phyloP scores from a whole-genome alignment of 2,329 filamentous ascomycete species.

The Aspergillus spinulosporus region DNA sequence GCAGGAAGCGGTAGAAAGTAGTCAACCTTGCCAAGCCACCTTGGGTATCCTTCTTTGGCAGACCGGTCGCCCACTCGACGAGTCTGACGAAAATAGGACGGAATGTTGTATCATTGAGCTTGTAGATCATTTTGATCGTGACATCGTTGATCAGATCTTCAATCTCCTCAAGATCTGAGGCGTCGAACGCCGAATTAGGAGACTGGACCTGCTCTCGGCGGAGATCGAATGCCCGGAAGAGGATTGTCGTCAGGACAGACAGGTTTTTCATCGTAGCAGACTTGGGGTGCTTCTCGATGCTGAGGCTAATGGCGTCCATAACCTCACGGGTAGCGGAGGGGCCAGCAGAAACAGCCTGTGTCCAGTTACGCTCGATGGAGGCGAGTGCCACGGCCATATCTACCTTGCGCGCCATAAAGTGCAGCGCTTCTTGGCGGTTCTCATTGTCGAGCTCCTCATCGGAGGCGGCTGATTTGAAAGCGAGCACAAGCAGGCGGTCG shows the following conservation, averaged over 20 bases:
- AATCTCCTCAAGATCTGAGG: conserved; percentile 54
- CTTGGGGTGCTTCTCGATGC: conserved; percentile 78
- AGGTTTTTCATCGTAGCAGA: conserved; percentile 74
- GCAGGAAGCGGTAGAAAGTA: conserved; percentile 78
- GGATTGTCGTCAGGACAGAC: conserved; percentile 62
- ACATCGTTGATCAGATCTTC: conserved; percentile 69
- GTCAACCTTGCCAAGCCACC: conserved; percentile 66
- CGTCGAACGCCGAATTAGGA: conserved; percentile 43
- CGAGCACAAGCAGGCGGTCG: conserved; percentile 68
- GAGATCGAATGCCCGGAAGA: conserved; percentile 56
- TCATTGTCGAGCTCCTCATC: conserved; percentile 61
- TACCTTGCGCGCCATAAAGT: conserved; percentile 73
- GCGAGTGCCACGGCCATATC: conserved; percentile 74
- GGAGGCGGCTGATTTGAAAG: conserved; percentile 68
- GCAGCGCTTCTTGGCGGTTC: conserved; percentile 67
- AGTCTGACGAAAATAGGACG: conserved; percentile 83
- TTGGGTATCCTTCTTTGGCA: conserved; percentile 62
- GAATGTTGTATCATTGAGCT: conserved; percentile 93
- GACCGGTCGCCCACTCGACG: conserved; percentile 73
- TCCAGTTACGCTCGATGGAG: conserved; percentile 72
- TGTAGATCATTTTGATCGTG: conserved; percentile 87
- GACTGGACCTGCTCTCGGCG: conserved; percentile 40
- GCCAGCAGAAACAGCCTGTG: conserved; percentile 61
- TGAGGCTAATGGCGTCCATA: conserved; percentile 66
- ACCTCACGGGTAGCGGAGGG: conserved; percentile 67